Evolutionary conservation across 2,329 filamentous ascomycete species (phyloP), one percentile per base, ranked within the genome.

Genomic region (Cladosporium sp.): DNA sequence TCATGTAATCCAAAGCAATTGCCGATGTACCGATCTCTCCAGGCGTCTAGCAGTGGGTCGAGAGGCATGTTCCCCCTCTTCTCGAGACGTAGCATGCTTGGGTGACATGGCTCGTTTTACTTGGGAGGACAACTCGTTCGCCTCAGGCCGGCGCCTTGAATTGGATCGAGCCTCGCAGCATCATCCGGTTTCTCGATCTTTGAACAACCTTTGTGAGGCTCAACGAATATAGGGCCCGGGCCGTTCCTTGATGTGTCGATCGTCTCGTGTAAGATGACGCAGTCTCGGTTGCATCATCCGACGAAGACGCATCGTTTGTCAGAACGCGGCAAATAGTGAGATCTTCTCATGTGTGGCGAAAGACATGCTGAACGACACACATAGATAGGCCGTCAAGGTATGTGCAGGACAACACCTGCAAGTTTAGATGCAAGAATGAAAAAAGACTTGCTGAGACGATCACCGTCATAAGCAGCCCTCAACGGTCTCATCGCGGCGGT

Each of bases 401-500:
- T 17, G n/a, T 22, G 15, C 7, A 45, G 20, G 17, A 22, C 13
- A 37, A n/a, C n/a, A n/a, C 35, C 4, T 37, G 13, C 35, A 15
- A n/a, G 13, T 8, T 8, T 13, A 25, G 20, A 24, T n/a, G 13
- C 8, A 22, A 45, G 15, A 45, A 8, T 9, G 7, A n/a, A n/a
- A n/a, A n/a, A n/a, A 45, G 19, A n/a, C 7, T 12, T 3, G 17
- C 6, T 25, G 3, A n/a, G 35, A 15, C 19, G 32, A 34, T 20
- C 28, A 17, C 22, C 10, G 15, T n/a, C 5, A 8, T 7, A 4
- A 15, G 25, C 45, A 35, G 48, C 34, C 15, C 22, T 2, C 34
- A 25, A n/a, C 51, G 51, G 51, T 25, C 39, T 22, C 25, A 54
- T 20, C 17, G 37, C 51, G 51, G 51, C 51, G 24, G 20, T 54